Evolutionary conservation across 2,329 filamentous ascomycete genomes (phyloP).

Genomic region (Sarocladiaceae sp.): DNA sequence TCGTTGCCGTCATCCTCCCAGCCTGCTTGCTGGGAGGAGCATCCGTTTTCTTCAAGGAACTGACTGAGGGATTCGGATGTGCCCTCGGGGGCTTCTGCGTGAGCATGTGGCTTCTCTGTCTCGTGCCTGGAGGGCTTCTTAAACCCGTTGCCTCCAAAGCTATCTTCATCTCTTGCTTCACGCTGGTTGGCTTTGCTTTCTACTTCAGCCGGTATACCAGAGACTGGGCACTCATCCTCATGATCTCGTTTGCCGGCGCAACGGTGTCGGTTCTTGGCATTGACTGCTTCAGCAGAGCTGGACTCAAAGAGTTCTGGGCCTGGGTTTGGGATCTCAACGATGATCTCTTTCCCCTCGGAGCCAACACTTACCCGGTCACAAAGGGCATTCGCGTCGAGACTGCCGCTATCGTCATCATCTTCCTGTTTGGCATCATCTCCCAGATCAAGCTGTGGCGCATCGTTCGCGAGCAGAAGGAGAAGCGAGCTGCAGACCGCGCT

Average conservation of each 20-base stretch:
- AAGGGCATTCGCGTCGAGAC: constrained; percentile 81
- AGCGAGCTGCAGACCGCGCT: constrained; percentile 43
- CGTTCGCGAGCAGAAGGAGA: constrained; percentile 55
- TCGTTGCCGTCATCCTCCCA: constrained; percentile 69
- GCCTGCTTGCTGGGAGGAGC: constrained; percentile 68
- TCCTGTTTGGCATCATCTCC: constrained; percentile 69
- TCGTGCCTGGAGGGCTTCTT: constrained; percentile 71
- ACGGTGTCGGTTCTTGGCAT: constrained; percentile 77
- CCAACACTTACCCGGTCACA: constrained; percentile 76
- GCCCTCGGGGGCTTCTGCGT: constrained; percentile 80
- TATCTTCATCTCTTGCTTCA: constrained; percentile 71
- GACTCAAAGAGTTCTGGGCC: constrained; percentile 92
- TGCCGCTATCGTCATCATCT: constrained; percentile 69
- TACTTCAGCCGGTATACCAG: constrained; percentile 76
- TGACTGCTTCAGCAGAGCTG: constrained; percentile 85
- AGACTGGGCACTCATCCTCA: constrained; percentile 68
- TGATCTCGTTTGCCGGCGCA: constrained; percentile 74
- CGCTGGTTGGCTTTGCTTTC: constrained; percentile 59
- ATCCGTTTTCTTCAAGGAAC: constrained; percentile 72
- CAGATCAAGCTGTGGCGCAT: constrained; percentile 84
- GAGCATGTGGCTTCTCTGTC: constrained; percentile 82
- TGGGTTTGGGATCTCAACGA: constrained; percentile 84
- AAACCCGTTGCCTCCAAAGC: constrained; percentile 54
- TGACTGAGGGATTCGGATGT: constrained; percentile 76
- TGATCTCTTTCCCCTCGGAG: constrained; percentile 70